A percentile compares a stretch with the other conserved stretches of the same genome.
Conservation (phyloP, 2,329 filamentous ascomycete genomes). For the Diaporthe sp. region DNA sequence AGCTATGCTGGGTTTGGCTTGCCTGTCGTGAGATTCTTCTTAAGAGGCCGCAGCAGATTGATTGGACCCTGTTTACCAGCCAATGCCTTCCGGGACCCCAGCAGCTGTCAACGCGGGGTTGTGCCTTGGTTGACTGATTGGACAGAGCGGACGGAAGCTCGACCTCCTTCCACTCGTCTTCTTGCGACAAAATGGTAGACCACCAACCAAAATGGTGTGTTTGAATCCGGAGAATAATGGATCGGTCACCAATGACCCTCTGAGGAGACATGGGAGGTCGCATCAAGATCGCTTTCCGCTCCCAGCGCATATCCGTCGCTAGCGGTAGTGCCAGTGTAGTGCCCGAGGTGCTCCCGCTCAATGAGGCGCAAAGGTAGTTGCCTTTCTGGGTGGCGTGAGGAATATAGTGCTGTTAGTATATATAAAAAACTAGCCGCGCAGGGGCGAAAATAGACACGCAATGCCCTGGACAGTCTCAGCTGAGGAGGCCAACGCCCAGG, state of each 20-base stretch:
- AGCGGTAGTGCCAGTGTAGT: conserved; percentile 29
- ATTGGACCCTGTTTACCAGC: conserved; percentile 30
- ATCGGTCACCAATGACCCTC: conserved; percentile 5
- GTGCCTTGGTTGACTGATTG: conserved; percentile 12
- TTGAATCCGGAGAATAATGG: neutral
- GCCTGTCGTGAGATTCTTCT: conserved; percentile 18
- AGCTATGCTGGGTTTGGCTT: neutral
- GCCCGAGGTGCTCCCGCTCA: conserved; percentile 37
- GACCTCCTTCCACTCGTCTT: conserved; percentile 10
- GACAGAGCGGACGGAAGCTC: conserved; percentile 15
- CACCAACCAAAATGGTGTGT: conserved; percentile 4
- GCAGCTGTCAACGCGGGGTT: conserved; percentile 34
- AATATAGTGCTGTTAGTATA: neutral
- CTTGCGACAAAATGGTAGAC: conserved; percentile 17
- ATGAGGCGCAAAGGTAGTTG: conserved; percentile 3
- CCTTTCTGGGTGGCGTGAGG: neutral
- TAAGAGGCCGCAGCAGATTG: conserved; percentile 21
- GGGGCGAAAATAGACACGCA: conserved; percentile 32
- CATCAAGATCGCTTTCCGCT: conserved; percentile 17
- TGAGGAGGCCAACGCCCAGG: conserved; percentile 12
- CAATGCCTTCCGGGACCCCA: conserved; percentile 22
- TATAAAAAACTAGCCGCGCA: neutral
- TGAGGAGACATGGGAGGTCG: neutral
- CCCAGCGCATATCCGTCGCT: conserved; percentile 29
- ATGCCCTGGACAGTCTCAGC: conserved; percentile 31